A percentile compares a stretch with the other conserved stretches of the same genome.
Conservation (phyloP, 1,284 basidiomycete genomes). For the Trametes pubescens region DNA sequence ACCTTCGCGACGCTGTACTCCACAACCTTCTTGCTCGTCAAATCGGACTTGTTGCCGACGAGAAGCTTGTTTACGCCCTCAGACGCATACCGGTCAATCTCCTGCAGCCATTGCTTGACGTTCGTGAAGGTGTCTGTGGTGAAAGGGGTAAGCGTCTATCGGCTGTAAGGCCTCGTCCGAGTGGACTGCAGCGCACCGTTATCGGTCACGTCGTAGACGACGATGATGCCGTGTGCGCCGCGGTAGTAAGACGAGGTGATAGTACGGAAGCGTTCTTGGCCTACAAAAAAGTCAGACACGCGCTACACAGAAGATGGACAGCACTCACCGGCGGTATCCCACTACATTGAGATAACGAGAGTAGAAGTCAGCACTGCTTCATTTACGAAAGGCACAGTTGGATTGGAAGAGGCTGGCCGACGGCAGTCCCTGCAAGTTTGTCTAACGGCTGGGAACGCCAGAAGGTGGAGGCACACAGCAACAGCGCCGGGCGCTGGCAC, state of each 20-base stretch:
- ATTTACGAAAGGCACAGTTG: conserved; percentile 1
- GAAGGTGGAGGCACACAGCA: conserved; percentile 14
- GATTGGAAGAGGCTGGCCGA: not conserved
- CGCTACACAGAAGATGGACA: conserved; percentile 14
- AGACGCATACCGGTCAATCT: conserved; percentile 99
- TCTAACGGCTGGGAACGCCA: conserved; percentile 9
- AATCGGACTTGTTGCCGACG: conserved; percentile 98
- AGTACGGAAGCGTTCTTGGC: conserved; percentile 97
- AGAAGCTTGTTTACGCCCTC: conserved; percentile 99
- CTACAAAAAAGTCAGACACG: conserved; percentile 47
- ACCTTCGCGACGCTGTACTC: conserved; percentile 98
- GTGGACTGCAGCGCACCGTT: conserved; percentile 67
- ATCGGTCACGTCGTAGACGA: conserved; percentile 99
- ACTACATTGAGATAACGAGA: conserved; percentile 56
- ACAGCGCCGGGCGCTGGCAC: conserved; percentile 12
- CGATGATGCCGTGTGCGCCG: conserved; percentile 96
- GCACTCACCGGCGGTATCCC: conserved; percentile 90
- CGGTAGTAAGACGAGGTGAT: conserved; percentile 98
- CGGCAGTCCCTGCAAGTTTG: conserved; percentile 1
- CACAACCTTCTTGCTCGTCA: conserved; percentile 98
- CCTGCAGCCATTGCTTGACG: conserved; percentile 99
- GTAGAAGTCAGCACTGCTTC: conserved; percentile 11
- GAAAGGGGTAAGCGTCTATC: conserved; percentile 18
- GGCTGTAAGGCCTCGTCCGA: conserved; percentile 1
- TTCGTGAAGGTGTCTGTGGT: conserved; percentile 92